Evolutionary conservation across 768 basidiomycete genomes (phyloP), one percentile per base, ranked within the genome.

Genomic region (Pleurotus cornucopiae): DNA sequence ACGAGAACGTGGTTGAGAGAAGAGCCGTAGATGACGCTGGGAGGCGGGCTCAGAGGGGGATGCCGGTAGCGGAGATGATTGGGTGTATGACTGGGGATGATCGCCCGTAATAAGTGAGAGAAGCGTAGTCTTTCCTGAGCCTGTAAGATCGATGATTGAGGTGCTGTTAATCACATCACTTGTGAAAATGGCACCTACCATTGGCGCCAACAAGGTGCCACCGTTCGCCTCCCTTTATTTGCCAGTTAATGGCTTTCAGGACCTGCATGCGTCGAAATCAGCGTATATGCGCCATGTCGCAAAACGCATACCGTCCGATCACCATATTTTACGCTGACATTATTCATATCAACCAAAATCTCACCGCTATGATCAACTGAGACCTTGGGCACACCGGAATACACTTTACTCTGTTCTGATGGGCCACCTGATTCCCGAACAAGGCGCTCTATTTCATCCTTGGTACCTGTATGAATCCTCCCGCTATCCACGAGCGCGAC

Each of bases 61-160:
- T 56, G 78, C 59, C 68, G 62, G 55, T 73, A 70, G 6, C 3
- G 46, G 23, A 14, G 46, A 25, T 26, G 68, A 67, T 64, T 92
- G 90, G 4, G 86, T 86, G 73, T 89, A 98, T 1, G 96, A 98
- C 59, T 94, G 91, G 0, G 96, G 96, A 68, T 98, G 96, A 66
- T 96, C 94, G 21, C 96, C 96, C 0, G 93, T 93, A 39, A 99
- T 73, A 26, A 98, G 69, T 14, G 95, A 86, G 18, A 98, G 77
- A 5, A 98, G 85, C 0, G 96, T 98, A 0, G 94, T 94, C 73
- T 98, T 99, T 13, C 96, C 96, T 0, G 92, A 94, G 45, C 96
- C 91, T 91, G 64, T 3, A 20, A 16, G 2, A 46, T 11, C 16
- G 5, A 21, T 0, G 6, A 25, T 37, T 52, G 43, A 46, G 47